Base-by-base conservation (phyloP, 768 basidiomycete genomes). In the Boletus pseudo-olivaceus region DNA sequence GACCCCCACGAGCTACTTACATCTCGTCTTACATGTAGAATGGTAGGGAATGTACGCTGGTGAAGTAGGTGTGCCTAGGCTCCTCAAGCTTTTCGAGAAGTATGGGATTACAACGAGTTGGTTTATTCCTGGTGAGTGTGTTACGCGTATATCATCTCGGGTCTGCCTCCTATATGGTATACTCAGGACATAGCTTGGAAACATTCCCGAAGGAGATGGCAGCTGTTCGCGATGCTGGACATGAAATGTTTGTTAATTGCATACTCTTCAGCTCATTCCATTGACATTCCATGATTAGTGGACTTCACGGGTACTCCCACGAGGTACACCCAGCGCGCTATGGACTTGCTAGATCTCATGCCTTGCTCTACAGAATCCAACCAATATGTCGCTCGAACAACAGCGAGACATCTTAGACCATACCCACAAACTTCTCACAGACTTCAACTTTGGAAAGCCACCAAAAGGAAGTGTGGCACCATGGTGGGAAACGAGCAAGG, bases 401-500 rank as follows among this genome's bases (percentile, higher is more conserved):
- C 88, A 91, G 63, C 79, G 78, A 40, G 87, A 87, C 58, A 82
- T 90, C 48, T 70, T 90, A 35, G 81, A 87, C 49, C 74, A 85
- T 59, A 88, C 85, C 1, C 77, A 79, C 67, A 72, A 80, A 19
- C 72, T 87, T n/a, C 70, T 88, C 39, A 87, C 85, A 1, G 75
- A 77, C 12, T 88, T 88, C 63, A 86, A 85, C 63, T 69, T 79
- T 55, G 82, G 82, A 26, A 67, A 77, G 15, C 73, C 82, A 23
- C 83, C 83, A 0, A 82, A 80, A 64, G 84, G 83, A 37, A 81
- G 78, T 47, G 85, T 87, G 33, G 87, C 87, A 1, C 87, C 87
- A 0, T 90, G 88, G 86, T 90, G 87, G 87, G 88, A 90, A 66
- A 81, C 81, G 3, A 84, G 81, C 67, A 82, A 79, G 56, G 85